These are phyloP conservation scores for Termitomyces heimii DNA, from an alignment of 768 basidiomycete genomes.

Conservation along the genomic window DNA sequence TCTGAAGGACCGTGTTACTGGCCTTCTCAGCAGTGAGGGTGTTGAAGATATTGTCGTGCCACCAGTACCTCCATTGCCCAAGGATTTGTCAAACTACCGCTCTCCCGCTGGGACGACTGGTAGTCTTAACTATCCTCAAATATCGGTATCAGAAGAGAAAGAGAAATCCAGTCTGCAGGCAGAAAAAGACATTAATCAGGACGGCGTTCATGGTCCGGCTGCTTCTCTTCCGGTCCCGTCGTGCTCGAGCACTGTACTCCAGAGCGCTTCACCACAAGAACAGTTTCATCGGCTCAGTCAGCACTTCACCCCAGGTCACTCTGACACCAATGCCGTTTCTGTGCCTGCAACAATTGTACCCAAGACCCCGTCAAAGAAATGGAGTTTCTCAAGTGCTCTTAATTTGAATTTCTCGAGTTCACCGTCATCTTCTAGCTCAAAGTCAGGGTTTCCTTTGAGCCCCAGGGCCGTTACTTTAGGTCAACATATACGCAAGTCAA, in stretches of 20 bases:
- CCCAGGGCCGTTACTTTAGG: constrained; percentile 64
- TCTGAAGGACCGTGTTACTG: constrained; percentile 64
- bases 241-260: constrained; percentile 24
- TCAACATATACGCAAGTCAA: constrained; percentile 62
- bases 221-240: constrained; percentile 48
- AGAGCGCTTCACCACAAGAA: constrained; percentile 18
- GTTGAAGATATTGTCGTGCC: constrained; percentile 70
- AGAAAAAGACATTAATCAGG: constrained; percentile 36
- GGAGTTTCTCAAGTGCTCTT: constrained; percentile 88
- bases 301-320: constrained; percentile 28
- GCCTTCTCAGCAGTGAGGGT: constrained; percentile 51
- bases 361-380: constrained; percentile 92
- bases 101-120: constrained; percentile 62
- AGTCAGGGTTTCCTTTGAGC: constrained; percentile 55
- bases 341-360: constrained; percentile 41
- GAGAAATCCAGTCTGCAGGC: constrained; percentile 35
- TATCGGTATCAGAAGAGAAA: constrained; percentile 34
- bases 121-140: constrained; percentile 41
- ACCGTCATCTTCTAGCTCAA: constrained; percentile 54
- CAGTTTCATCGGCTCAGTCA: constrained; percentile 33
- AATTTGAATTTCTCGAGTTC: constrained; percentile 69
- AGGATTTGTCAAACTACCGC: constrained; percentile 76
- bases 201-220: constrained; percentile 40
- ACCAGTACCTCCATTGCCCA: constrained; percentile 89
- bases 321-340: constrained; percentile 31